Evolutionary conservation across 2,329 filamentous ascomycete genomes (phyloP).

Genomic region (Lachnellula willkommii): DNA sequence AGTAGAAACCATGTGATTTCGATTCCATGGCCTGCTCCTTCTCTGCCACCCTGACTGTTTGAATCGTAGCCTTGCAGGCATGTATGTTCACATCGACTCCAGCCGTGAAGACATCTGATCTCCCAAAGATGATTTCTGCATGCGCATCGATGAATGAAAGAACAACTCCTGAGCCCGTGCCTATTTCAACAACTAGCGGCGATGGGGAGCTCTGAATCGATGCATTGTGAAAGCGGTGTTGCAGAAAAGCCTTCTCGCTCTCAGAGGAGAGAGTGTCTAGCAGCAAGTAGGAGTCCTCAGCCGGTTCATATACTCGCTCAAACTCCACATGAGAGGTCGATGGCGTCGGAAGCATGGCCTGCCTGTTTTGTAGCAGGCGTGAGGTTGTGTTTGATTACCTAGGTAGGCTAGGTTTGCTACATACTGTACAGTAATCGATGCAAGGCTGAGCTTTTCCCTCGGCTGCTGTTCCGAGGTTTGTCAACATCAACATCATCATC

Average conservation of each 20-base stretch:
- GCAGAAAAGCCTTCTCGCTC: constrained; percentile 26
- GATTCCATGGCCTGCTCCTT: constrained; percentile 34
- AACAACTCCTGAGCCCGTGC: constrained; percentile 90
- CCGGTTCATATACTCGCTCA: constrained; percentile 85
- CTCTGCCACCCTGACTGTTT: constrained; percentile 56
- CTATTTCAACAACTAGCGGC: constrained; percentile 76
- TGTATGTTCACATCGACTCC: constrained; percentile 81
- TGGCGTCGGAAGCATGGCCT: constrained; percentile 80
- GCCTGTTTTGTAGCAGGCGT: background rate
- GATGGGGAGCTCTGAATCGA: constrained; percentile 32
- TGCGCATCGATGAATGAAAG: constrained; percentile 81
- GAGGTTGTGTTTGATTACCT: background rate
- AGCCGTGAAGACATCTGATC: constrained; percentile 62
- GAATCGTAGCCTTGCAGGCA: constrained; percentile 69
- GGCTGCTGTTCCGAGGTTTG: constrained; percentile 8
- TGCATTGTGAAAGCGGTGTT: constrained; percentile 13
- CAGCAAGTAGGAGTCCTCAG: constrained; percentile 92
- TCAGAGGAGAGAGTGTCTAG: constrained; percentile 79
- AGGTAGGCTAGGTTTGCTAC: background rate
- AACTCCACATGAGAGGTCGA: constrained; percentile 89
- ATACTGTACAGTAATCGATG: no score
- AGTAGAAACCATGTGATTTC: constrained; percentile 43
- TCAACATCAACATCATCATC: background rate
- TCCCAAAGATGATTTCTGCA: constrained; percentile 65
- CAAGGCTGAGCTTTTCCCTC: constrained; percentile 14